These are phyloP conservation scores for Otatea glauca DNA, from an alignment of 176 grass and related monocot genomes.

Conservation along the genomic window DNA sequence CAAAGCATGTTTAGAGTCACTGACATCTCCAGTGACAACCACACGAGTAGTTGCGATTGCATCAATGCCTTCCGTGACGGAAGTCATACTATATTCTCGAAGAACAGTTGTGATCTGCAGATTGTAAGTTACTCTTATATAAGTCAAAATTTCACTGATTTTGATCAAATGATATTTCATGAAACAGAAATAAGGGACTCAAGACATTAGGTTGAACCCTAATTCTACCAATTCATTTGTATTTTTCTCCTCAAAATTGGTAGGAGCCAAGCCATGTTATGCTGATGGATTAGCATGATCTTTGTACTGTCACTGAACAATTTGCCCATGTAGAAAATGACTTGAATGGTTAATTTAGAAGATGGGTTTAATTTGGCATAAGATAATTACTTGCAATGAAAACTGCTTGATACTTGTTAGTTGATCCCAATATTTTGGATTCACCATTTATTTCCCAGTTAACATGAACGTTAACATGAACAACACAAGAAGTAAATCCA, in stretches of 20 bases:
- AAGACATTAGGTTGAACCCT: neutral
- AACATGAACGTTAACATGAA: neutral
- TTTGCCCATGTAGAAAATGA: neutral
- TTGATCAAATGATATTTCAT: neutral
- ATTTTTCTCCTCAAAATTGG: neutral
- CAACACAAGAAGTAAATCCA: neutral
- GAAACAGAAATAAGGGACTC: neutral
- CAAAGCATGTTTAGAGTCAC: slow-evolving; percentile 44
- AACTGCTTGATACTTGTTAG: neutral
- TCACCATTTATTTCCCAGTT: neutral
- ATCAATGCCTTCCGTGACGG: slow-evolving; percentile 95
- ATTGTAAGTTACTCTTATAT: neutral
- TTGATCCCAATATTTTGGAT: neutral
- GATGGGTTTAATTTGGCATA: neutral
- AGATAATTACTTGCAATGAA: slow-evolving; percentile 1
- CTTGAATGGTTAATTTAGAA: neutral
- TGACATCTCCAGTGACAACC: slow-evolving; percentile 57
- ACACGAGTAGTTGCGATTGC: slow-evolving; percentile 94
- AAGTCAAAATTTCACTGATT: neutral
- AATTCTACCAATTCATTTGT: neutral
- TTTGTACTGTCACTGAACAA: neutral
- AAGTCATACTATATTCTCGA: slow-evolving; percentile 79
- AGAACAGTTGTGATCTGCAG: slow-evolving; percentile 73
- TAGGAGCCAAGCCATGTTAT: neutral
- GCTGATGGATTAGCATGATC: neutral